phyloP scores from a whole-genome alignment of 164 flowering plant genomes.

The Saururus chinensis region DNA sequence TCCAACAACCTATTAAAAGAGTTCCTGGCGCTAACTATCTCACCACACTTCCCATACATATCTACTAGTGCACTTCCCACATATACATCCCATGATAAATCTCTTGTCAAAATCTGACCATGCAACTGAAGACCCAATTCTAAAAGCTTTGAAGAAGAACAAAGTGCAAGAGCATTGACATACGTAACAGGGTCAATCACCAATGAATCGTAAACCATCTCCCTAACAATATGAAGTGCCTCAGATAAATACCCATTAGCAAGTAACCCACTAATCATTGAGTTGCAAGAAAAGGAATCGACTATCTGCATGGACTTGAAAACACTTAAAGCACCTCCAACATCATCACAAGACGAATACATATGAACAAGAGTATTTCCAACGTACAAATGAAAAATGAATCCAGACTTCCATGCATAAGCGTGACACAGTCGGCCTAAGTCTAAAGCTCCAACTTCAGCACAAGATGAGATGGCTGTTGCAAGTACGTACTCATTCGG shows the following conservation, averaged over 20 bases:
- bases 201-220: slow-evolving; percentile 23
- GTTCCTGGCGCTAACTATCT: slow-evolving; percentile 27
- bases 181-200: slow-evolving; percentile 45
- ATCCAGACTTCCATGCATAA: slow-evolving; percentile 45
- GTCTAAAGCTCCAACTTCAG: slow-evolving; percentile 18
- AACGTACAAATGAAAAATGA: slow-evolving; percentile 45
- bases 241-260: slow-evolving; percentile 28
- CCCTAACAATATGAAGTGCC: slow-evolving; percentile 28
- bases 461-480: slow-evolving; percentile 47
- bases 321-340: slow-evolving; percentile 33
- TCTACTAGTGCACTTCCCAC: slow-evolving; percentile 39
- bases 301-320: slow-evolving; percentile 25
- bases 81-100: slow-evolving; percentile 26
- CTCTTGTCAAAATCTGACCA: slow-evolving; percentile 24
- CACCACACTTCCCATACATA: slow-evolving; percentile 76
- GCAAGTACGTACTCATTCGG: slow-evolving; percentile 57
- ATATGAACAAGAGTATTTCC: slow-evolving; percentile 46
- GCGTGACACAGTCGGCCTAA: slow-evolving; percentile 60
- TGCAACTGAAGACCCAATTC: slow-evolving; percentile 46
- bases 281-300: slow-evolving; percentile 44
- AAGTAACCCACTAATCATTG: slow-evolving; percentile 34
- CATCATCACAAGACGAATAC: slow-evolving; percentile 33
- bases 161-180: slow-evolving; percentile 35
- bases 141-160: slow-evolving; percentile 37
- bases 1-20: slow-evolving; percentile 25